Base-by-base conservation (phyloP, 1,284 basidiomycete species). In the Papiliotrema laurentii region DNA sequence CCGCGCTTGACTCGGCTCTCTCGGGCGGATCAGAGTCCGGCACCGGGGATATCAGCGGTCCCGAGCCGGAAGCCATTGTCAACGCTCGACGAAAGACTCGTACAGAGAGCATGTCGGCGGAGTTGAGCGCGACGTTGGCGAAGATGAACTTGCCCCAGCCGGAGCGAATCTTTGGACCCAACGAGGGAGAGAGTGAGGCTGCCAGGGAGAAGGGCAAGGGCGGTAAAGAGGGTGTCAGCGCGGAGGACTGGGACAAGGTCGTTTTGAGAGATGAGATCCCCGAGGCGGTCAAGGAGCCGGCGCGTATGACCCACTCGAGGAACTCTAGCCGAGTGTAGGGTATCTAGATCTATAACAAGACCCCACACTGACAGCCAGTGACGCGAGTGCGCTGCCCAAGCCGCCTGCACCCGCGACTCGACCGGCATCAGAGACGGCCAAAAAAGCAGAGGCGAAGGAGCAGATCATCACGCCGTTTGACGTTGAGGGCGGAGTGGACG, bases 391-490 rank as follows among this genome's bases (percentile, higher is more conserved):
- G 25, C 54, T 51, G 9, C 55, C 49, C 22, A 39, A 45, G 18
- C 31, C 38, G 33, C 24, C 39, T 19, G 35, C 38, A n/a, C 25
- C 19, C 30, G 42, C 37, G 42, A 28, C 6, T 7, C 7, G 18
- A 7, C 7, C 7, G 34, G n/a, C n/a, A 36, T 36, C 34, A 36
- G 47, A 36, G 47, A 56, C n/a, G 30, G 41, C 37, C 53, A n/a
- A 38, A 35, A 35, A 45, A 41, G 31, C n/a, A 27, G 3, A 21
- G 34, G 24, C 64, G 5, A 60, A 63, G 22, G 89, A 84, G 39
- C 94, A 98, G 73, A 81, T 90, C 51, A 86, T 99, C 43, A 98
- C 94, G 0, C 96, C 96, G 19, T 99, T 96, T 88, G 92, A 97
- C 59, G 96, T 98, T 5, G 87, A 96, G 64, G 96, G 94, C 39